Evolutionary conservation across 192 early-diverging fungal genomes (phyloP).

Genomic region (Backusella parvicylindrica): DNA sequence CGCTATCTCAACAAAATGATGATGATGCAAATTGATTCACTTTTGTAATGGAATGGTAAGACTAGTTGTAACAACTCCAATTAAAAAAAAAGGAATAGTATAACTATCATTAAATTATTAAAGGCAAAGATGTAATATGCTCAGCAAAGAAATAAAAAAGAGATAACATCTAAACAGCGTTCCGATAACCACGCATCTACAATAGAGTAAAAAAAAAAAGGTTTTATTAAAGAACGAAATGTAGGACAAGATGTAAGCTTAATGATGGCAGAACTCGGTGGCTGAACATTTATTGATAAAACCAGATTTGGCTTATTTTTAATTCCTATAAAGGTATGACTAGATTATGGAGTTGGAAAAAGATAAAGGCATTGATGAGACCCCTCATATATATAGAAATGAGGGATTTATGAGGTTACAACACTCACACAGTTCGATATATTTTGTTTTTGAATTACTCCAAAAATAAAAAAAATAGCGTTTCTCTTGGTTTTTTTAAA

Average conservation of each 20-base stretch:
- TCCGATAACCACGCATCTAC: background rate
- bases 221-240: background rate
- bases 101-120: too few relatives aligned
- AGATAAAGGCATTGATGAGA: background rate
- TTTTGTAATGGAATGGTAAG: background rate
- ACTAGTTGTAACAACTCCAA: background rate
- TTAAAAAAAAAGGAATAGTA: too few relatives aligned
- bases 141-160: background rate
- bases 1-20: background rate
- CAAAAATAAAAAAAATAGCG: background rate
- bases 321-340: background rate
- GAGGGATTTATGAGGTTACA: background rate
- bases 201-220: background rate
- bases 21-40: background rate
- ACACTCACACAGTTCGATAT: background rate
- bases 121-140: background rate
- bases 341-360: constrained; percentile 2
- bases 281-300: background rate
- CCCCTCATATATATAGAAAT: background rate
- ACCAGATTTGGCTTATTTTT: background rate
- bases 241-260: background rate
- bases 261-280: background rate
- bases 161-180: background rate
- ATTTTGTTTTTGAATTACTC: background rate
- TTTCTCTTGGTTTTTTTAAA: background rate